Percentiles rank a stretch among this genome's conserved stretches.
phyloP scores from a whole-genome alignment of 2,329 filamentous ascomycete genomes.

The Aspergillus quadrilineatus region DNA sequence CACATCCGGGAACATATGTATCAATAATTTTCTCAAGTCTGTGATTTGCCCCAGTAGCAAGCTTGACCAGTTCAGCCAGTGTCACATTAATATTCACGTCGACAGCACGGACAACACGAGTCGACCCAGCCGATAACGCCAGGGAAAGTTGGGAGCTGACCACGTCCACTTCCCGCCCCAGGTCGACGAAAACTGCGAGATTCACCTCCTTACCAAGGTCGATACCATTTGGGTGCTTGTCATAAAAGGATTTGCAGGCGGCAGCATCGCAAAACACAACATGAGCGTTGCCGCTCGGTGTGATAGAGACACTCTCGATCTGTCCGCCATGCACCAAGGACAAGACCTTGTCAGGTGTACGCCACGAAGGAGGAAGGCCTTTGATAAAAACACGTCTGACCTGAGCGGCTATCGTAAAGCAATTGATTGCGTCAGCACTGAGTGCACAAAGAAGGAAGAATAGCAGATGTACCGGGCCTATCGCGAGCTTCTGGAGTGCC shows the following conservation, averaged over 20 bases:
- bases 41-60: constrained; percentile 42
- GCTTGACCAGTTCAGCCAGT: constrained; percentile 36
- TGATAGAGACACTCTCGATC: constrained; percentile 34
- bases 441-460: background rate
- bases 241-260: constrained; percentile 37
- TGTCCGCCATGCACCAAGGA: constrained; percentile 40
- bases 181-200: constrained; percentile 36
- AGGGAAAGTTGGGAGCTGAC: constrained; percentile 44
- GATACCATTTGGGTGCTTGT: constrained; percentile 39
- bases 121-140: constrained; percentile 41
- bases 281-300: constrained; percentile 26
- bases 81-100: constrained; percentile 43
- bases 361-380: constrained; percentile 35
- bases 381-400: constrained; percentile 36
- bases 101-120: constrained; percentile 48
- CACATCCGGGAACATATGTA: constrained; percentile 40
- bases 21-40: constrained; percentile 48
- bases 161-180: constrained; percentile 41
- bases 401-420: constrained; percentile 21
- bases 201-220: constrained; percentile 31
- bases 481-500: constrained; percentile 27
- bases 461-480: constrained; percentile 25
- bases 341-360: constrained; percentile 33
- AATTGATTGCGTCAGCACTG: background rate
- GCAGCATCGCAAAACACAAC: constrained; percentile 38